Evolutionary conservation across 768 basidiomycete genomes (phyloP).

Genomic region (Tylopilus vinaceipallidus): DNA sequence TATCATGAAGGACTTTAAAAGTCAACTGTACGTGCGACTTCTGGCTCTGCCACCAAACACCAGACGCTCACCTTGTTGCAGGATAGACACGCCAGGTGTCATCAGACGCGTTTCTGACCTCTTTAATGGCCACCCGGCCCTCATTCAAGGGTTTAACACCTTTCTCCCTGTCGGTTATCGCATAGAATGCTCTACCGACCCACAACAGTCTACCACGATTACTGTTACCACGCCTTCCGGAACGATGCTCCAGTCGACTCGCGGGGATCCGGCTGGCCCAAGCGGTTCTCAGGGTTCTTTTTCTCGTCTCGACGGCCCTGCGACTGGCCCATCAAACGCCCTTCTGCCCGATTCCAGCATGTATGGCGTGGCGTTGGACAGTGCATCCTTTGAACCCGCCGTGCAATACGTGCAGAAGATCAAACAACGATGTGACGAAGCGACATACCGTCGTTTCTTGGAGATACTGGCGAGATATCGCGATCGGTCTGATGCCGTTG

Average conservation of each 20-base stretch:
- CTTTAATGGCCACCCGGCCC: constrained; percentile 83
- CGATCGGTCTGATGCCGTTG: constrained; percentile 55
- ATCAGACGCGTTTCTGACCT: constrained; percentile 93
- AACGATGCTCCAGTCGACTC: constrained; percentile 55
- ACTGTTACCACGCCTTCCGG: constrained; percentile 79
- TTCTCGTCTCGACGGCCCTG: constrained; percentile 18
- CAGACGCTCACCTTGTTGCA: constrained; percentile 31
- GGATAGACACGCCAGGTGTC: constrained; percentile 97
- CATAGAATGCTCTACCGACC: constrained; percentile 75
- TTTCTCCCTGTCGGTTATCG: constrained; percentile 94
- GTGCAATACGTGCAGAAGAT: constrained; percentile 97
- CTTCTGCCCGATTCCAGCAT: constrained; percentile 21
- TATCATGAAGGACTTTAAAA: constrained; percentile 78
- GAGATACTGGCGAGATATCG: constrained; percentile 71
- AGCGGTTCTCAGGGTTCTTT: constrained; percentile 38
- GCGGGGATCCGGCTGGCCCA: constrained; percentile 39
- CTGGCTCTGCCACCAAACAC: background rate
- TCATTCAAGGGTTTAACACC: constrained; percentile 98
- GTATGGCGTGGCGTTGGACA: constrained; percentile 37
- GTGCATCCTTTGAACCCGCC: constrained; percentile 66
- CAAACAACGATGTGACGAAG: constrained; percentile 89
- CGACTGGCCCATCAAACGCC: constrained; percentile 3
- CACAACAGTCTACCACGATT: constrained; percentile 63
- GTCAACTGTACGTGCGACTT: constrained; percentile 45
- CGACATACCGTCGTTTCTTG: constrained; percentile 78